A percentile compares a stretch with the other conserved stretches of the same genome.
These are phyloP conservation scores for Tetradesmus lagerheimii DNA, from an alignment of 139 green algal species.

Conservation along the genomic window DNA sequence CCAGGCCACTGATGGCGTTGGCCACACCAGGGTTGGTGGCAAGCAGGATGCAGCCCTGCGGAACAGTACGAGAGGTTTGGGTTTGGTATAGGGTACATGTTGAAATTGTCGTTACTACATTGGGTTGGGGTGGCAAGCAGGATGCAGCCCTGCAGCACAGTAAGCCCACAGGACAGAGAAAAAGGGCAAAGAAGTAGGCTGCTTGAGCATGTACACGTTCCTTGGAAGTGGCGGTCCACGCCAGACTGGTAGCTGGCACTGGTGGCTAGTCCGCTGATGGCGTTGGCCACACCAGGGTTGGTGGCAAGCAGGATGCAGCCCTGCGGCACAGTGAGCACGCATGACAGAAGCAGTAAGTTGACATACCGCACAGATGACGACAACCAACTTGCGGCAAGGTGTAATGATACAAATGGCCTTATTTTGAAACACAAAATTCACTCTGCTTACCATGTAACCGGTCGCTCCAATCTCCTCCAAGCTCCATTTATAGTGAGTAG, in stretches of 20 bases:
- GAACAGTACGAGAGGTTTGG: too few relatives aligned
- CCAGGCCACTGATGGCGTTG: slow-evolving; percentile 29
- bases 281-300: slow-evolving; percentile 15
- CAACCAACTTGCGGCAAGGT: too few relatives aligned
- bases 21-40: slow-evolving; percentile 33
- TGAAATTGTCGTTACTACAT: too few relatives aligned
- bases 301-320: not conserved
- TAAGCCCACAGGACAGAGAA: not conserved
- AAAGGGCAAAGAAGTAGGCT: too few relatives aligned
- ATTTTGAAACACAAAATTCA: too few relatives aligned
- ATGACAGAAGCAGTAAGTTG: too few relatives aligned
- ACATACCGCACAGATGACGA: too few relatives aligned
- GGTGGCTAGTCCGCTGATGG: slow-evolving; percentile 26
- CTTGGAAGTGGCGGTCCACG: slow-evolving; percentile 25
- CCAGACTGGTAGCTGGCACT: slow-evolving; percentile 42
- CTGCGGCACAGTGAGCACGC: not conserved
- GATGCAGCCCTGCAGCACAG: not conserved
- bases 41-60: slow-evolving; percentile 44
- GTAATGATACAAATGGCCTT: too few relatives aligned
- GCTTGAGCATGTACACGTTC: not conserved
- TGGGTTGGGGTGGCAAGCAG: not conserved
- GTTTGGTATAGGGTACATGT: too few relatives aligned
- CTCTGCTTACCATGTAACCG: too few relatives aligned
- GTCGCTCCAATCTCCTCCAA: too few relatives aligned
- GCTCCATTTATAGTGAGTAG: too few relatives aligned